These are phyloP conservation scores for Tetrapisispora namnaoensis DNA, from an alignment of 805 yeast species.

Conservation along the genomic window DNA sequence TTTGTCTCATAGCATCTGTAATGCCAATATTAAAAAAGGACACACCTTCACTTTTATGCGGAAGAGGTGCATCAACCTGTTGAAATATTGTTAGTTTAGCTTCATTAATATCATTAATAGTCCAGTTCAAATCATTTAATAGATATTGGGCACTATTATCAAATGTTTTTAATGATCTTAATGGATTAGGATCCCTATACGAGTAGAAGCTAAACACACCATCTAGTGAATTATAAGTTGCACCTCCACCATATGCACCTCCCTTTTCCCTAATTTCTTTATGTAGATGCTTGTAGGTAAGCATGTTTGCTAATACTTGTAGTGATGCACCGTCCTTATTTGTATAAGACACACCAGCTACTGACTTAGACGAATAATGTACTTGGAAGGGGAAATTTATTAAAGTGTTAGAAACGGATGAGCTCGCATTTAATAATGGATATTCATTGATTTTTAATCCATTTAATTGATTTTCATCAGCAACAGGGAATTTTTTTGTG, in stretches of 20 bases:
- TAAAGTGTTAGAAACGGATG: conserved; percentile 30
- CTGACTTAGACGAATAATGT: conserved; percentile 63
- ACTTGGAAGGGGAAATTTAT: conserved; percentile 82
- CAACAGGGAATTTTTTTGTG: conserved; percentile 14
- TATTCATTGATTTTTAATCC: conserved; percentile 3
- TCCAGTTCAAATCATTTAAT: conserved; percentile 39
- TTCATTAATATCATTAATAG: conserved; percentile 62
- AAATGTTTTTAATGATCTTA: conserved; percentile 55
- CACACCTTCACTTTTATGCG: conserved; percentile 71
- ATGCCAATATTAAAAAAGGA: conserved; percentile 56
- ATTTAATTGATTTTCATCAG: neutral
- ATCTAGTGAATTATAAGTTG: conserved; percentile 67
- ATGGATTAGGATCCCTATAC: conserved; percentile 87
- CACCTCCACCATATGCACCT: conserved; percentile 98
- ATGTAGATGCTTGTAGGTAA: conserved; percentile 78
- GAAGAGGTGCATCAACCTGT: conserved; percentile 79
- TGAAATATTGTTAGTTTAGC: conserved; percentile 90
- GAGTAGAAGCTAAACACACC: conserved; percentile 79
- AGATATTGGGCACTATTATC: conserved; percentile 42
- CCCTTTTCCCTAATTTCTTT: conserved; percentile 88
- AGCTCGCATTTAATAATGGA: conserved; percentile 5
- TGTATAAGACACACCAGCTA: conserved; percentile 55
- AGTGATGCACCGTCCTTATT: conserved; percentile 75
- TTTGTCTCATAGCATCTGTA: conserved; percentile 69
- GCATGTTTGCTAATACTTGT: conserved; percentile 68